Evolutionary conservation across 2,329 filamentous ascomycete genomes (phyloP).

Genomic region (Dothistroma septosporum): DNA sequence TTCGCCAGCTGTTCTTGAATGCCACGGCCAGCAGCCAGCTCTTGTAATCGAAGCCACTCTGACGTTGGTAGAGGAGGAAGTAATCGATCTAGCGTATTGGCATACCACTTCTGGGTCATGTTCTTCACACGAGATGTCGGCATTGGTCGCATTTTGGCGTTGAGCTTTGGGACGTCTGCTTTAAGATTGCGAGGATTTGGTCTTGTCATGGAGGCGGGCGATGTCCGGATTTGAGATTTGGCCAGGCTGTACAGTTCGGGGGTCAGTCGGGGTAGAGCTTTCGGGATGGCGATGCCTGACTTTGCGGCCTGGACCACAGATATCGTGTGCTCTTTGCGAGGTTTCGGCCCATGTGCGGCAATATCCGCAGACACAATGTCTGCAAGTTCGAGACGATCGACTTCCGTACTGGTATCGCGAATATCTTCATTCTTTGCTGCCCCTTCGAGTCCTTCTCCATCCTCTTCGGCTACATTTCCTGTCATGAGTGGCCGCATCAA

Average conservation of each 20-base stretch:
- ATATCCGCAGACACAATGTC: neutral
- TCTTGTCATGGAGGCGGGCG: constrained; percentile 32
- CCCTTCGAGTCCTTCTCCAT: neutral
- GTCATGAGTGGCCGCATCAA: constrained; percentile 37
- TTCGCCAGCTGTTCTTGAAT: neutral
- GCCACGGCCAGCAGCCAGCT: constrained; percentile 34
- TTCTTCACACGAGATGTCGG: constrained; percentile 44
- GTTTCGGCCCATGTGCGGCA: neutral
- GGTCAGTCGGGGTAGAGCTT: constrained; percentile 36
- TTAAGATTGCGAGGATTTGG: constrained; percentile 23
- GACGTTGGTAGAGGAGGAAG: constrained; percentile 43
- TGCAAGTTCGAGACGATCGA: no score
- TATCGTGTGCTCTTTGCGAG: neutral
- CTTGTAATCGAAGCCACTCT: constrained; percentile 44
- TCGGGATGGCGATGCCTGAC: neutral
- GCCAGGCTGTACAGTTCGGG: constrained; percentile 30
- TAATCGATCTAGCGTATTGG: constrained; percentile 39
- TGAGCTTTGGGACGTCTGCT: constrained; percentile 40
- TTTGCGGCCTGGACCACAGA: neutral
- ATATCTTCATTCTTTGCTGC: neutral
- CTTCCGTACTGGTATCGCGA: no score
- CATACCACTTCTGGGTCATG: constrained; percentile 43
- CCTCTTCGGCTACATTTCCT: neutral
- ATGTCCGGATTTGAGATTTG: constrained; percentile 27
- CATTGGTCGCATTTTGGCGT: constrained; percentile 46